phyloP scores from a whole-genome alignment of 2,329 filamentous ascomycete genomes.

The Fusarium subglutinans region DNA sequence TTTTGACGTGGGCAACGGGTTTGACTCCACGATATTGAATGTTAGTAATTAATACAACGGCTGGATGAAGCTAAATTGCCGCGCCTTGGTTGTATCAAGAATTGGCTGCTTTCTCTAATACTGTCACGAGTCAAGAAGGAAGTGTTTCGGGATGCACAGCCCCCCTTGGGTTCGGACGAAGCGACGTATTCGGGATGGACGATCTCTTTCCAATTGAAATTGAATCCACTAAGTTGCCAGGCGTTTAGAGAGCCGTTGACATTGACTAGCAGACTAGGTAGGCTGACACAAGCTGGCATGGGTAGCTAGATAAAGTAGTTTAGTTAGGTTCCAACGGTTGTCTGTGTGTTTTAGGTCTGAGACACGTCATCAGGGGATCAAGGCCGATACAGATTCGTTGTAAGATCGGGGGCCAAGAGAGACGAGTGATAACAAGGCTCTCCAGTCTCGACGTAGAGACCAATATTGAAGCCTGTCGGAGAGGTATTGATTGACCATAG shows the following conservation, averaged over 20 bases:
- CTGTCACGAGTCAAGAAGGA: background rate
- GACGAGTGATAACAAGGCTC: background rate
- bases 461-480: background rate
- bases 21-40: background rate
- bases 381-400: background rate
- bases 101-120: background rate
- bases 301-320: background rate
- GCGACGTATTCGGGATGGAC: slow-evolving; percentile 22
- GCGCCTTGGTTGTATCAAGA: background rate
- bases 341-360: slow-evolving; percentile 24
- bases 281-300: background rate
- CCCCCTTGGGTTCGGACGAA: slow-evolving; percentile 21
- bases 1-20: background rate
- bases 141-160: slow-evolving; percentile 28
- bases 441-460: background rate
- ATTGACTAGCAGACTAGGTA: background rate
- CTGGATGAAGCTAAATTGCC: background rate
- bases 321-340: slow-evolving; percentile 25
- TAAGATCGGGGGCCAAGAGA: background rate
- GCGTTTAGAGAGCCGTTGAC: slow-evolving; percentile 7
- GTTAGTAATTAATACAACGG: background rate
- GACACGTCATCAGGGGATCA: slow-evolving; percentile 21
- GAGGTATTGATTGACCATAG: background rate
- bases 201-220: background rate
- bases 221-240: background rate